Base-by-base conservation (phyloP, 257 asterid genomes). In the Salvia miltiorrhiza region DNA sequence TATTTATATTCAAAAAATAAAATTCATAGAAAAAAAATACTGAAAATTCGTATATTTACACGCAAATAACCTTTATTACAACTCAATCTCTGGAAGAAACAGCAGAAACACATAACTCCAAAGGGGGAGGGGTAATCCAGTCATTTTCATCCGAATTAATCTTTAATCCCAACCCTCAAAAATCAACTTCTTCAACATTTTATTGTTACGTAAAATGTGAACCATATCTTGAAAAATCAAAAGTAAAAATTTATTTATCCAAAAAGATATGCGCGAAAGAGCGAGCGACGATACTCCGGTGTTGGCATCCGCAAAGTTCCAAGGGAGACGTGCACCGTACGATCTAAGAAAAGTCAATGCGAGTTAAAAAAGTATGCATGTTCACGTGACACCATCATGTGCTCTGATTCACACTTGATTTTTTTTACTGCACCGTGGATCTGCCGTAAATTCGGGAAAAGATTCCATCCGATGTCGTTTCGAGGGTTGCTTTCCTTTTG, bases 381-480 rank as follows among this genome's bases (percentile, higher is more conserved):
- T n/a, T n/a, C n/a, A n/a, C n/a, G n/a, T n/a, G n/a, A n/a, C 14
- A 50, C 23, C 8, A 28, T 28, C 60, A 65, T 13, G 67, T 58
- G 67, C 49, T 21, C 30, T 30, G 40, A 20, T 35, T 11, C 71
- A 33, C 61, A 66, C 61, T 4, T 16, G 20, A 64, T 26, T 1
- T 49, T 57, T 58, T 68, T 68, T 23, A 16, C 65, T 16, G 35
- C 56, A 19, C 1, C 16, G 12, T 28, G 59, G 58, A 65, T 70
- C 44, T 14, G 68, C 62, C 43, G 40, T 28, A 9, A 70, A 40
- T 56, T 20, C 11, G 47, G 75, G 59, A 60, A 60, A 37, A 60
- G 63, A 71, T 71, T 48, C 69, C 63, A 23, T 61, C 23, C 11
- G 47, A 23, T 7, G 75, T 35, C 69, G 52, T 58, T 70, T 69